Base-by-base conservation (phyloP, 2,329 filamentous ascomycete genomes). In the Leptographium radiaticola region DNA sequence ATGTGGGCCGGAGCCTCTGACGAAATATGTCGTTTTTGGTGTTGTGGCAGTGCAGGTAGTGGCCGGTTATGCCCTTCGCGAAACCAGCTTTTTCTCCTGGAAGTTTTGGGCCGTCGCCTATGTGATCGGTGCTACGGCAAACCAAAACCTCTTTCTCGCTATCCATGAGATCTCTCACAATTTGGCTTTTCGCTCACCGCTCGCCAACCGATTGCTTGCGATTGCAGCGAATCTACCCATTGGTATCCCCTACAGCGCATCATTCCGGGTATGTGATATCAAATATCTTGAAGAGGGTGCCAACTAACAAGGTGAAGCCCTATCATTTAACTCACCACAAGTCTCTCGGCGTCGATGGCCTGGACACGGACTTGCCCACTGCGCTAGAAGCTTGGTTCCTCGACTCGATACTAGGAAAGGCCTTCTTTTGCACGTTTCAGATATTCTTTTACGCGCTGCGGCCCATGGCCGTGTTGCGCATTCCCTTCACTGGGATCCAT, bases 161-260 rank as follows among this genome's bases (percentile, higher is more conserved):
- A 98, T 98, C 65, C 93, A 98, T 73, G 93, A 98, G 71, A 97
- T 98, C 68, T 95, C 89, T 16, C 93, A 98, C 73, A 98, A 98
- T 67, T 76, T 98, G 58, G 93, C 91, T 39, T 97, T 97, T 76
- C 82, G 81, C 60, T 90, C 82, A 31, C 78, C 87, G 1, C 67
- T 83, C 44, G 84, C 82, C 57, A 98, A 98, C 71, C 78, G 93
- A 20, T 66, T 95, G 52, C 77, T 97, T 59, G 93, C 93, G 60
- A 87, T 98, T 57, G 81, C 96, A 66, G 93, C 93, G 57, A 98
- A 98, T 69, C 74, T 98, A 48, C 93, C 93, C 49, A 98, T 98
- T 66, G 93, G 88, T 48, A 78, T 97, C 52, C 93, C 93, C 6
- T 98, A 98, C 67, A 95, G 89, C 67, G 93, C 93, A 60, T 91